A percentile compares a stretch with the other conserved stretches of the same genome.
Evolutionary conservation across 2,329 filamentous ascomycete genomes (phyloP).

Genomic region (Alternaria gaisen): DNA sequence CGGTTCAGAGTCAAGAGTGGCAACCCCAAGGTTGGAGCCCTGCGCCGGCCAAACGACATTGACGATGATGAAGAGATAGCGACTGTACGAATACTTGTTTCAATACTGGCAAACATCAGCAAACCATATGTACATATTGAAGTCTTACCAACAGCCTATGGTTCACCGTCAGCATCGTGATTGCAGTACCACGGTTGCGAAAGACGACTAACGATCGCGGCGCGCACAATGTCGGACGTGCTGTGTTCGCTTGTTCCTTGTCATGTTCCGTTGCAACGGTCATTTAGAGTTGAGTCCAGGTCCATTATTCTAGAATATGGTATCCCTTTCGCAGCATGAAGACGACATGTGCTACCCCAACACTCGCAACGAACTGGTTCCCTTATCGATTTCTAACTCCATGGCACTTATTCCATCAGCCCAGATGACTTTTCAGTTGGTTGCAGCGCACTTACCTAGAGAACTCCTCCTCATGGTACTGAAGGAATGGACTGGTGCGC

Average conservation of each 20-base stretch:
- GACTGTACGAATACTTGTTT: conserved; percentile 6
- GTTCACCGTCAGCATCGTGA: background rate
- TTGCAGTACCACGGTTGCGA: background rate
- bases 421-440: background rate
- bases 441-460: background rate
- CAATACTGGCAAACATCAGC: background rate
- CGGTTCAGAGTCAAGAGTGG: conserved; percentile 54
- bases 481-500: background rate
- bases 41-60: conserved; percentile 47
- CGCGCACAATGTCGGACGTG: background rate
- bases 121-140: background rate
- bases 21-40: conserved; percentile 59
- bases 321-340: background rate
- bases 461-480: background rate
- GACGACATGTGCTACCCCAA: background rate
- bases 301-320: background rate
- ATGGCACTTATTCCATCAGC: background rate
- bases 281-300: background rate
- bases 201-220: background rate
- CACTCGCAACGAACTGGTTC: background rate
- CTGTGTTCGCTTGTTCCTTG: background rate
- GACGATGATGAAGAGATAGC: conserved; percentile 4
- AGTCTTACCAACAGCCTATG: background rate
- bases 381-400: background rate
- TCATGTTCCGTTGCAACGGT: background rate